A percentile compares a stretch with the other conserved stretches of the same genome.
Evolutionary conservation across 2,329 filamentous ascomycete genomes (phyloP).

Genomic region (Aspergillus sp.): DNA sequence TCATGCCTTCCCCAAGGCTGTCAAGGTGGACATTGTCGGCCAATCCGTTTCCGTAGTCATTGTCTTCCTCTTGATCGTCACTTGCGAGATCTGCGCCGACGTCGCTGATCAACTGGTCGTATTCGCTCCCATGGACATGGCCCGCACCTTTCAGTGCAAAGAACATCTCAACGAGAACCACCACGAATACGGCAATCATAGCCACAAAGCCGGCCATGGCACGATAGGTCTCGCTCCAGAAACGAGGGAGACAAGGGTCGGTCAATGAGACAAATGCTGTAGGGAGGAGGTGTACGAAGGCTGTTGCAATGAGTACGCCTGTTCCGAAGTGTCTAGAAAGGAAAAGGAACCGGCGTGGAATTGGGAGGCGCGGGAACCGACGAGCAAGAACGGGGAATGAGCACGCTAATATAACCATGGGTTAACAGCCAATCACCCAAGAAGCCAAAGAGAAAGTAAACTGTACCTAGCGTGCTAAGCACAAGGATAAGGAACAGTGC

Average conservation of each 20-base stretch:
- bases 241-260: constrained; percentile 68
- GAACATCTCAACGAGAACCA: constrained; percentile 85
- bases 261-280: constrained; percentile 63
- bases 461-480: constrained; percentile 49
- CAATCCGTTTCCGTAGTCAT: constrained; percentile 26
- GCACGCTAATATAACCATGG: constrained; percentile 50
- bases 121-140: constrained; percentile 59
- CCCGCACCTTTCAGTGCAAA: constrained; percentile 70
- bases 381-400: constrained; percentile 63
- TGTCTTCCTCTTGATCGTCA: constrained; percentile 19
- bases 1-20: constrained; percentile 10
- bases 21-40: constrained; percentile 26
- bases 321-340: constrained; percentile 61
- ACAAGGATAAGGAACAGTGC: constrained; percentile 67
- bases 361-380: constrained; percentile 60
- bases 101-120: constrained; percentile 47
- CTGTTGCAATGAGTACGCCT: constrained; percentile 59
- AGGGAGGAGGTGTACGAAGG: constrained; percentile 62
- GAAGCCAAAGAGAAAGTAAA: neutral
- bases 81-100: constrained; percentile 23
- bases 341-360: constrained; percentile 61
- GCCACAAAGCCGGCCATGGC: constrained; percentile 80
- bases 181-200: constrained; percentile 77
- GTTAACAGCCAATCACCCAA: constrained; percentile 11
- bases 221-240: constrained; percentile 77